Evolutionary conservation across 2,329 filamentous ascomycete genomes (phyloP), one percentile per base, ranked within the genome.

Genomic region (Blastomyces percursus): DNA sequence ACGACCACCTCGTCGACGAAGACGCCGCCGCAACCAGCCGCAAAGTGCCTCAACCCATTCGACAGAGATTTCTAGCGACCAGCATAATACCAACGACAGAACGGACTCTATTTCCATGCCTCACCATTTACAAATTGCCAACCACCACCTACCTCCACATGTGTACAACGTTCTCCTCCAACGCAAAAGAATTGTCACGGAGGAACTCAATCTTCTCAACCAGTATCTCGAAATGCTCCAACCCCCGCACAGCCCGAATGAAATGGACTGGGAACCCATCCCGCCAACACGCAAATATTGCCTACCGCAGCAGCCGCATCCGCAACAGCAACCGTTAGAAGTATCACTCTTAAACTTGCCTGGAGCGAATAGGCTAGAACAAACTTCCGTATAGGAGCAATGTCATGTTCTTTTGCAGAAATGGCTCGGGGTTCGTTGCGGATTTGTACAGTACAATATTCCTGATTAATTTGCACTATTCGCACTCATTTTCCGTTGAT

Each of bases 191-290:
- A 58, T 58, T 38, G 8, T 58, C 35, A 42, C 35, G 2, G 38
- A 19, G 14, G 21, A 44, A 24, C 35, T 58, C 21, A 44, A 44
- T 30, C n/a, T 44, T 44, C 35, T 44, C 27, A 42, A 58, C 14
- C 35, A 8, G 24, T 30, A 27, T 44, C 38, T 58, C n/a, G 55
- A 44, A 58, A 27, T 40, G 8, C 14, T 58, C 12, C 38, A 58
- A 32, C 27, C 52, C 27, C 21, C 11, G 40, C 40, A 12, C 8
- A 44, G 6, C 16, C 21, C n/a, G 40, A 44, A 58, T 19, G 14
- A 58, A 24, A 58, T 58, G 55, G 55, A 58, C 38, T 58, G 55
- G 55, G 55, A 44, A 38, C 55, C 52, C 52, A 38, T 55, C 35
- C 32, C 32, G 19, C 52, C 52, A 38, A 11, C 21, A 4, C 11